Conservation (phyloP, 202 grass and related monocot species). For the Bolboschoenoplectus hybrid region DNA sequence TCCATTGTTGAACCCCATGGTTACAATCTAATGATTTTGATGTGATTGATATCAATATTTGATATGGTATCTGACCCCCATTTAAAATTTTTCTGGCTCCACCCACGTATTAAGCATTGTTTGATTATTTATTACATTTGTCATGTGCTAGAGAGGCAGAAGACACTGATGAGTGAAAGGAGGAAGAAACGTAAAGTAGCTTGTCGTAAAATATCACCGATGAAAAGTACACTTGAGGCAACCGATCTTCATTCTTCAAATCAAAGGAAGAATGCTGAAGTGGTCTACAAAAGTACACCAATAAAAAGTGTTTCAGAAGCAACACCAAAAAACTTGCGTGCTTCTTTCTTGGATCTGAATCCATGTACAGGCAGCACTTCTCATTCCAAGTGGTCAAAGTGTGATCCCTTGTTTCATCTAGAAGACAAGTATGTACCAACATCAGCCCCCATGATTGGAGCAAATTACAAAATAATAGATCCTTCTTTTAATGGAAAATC, state of each 20-base stretch:
- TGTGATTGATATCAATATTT: not conserved
- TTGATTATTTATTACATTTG: conserved; percentile 2
- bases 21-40: not conserved
- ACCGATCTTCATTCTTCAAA: conserved; percentile 27
- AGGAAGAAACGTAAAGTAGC: conserved; percentile 28
- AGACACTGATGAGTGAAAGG: conserved; percentile 14
- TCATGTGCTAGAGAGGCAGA: conserved; percentile 5
- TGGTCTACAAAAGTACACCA: conserved; percentile 29
- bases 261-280: conserved; percentile 46
- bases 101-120: not conserved
- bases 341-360: conserved; percentile 55
- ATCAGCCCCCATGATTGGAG: conserved; percentile 35
- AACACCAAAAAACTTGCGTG: conserved; percentile 29
- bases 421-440: conserved; percentile 43
- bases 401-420: conserved; percentile 43
- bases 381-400: conserved; percentile 35
- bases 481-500: conserved; percentile 42
- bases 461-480: conserved; percentile 25
- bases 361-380: conserved; percentile 39
- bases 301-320: conserved; percentile 47
- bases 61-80: not conserved
- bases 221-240: conserved; percentile 48
- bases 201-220: conserved; percentile 27
- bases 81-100: not conserved
- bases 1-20: not conserved